Base-by-base conservation (phyloP, 495 filamentous ascomycete species). In the Darksidea phi region DNA sequence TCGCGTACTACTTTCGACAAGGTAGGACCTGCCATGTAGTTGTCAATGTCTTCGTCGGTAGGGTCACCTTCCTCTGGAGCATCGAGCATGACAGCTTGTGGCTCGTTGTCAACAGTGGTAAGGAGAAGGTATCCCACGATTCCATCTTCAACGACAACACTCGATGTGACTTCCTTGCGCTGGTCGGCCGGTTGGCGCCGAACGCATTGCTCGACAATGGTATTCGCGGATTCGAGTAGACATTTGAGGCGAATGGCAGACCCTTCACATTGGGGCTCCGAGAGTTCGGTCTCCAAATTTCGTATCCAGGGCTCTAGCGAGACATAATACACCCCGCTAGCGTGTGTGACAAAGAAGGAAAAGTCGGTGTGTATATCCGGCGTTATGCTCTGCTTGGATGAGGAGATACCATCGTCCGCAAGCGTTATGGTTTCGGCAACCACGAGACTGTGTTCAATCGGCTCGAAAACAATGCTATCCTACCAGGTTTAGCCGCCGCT, bases 341-440 rank as follows among this genome's bases (percentile, higher is more conserved):
- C 73, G 54, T 87, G 84, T 0, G 90, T 95, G 55, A 93, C 80
- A 66, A 86, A 94, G 70, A 94, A 87, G 2, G 83, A 82, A 69
- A 94, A 91, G 36, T 84, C 82, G 1, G 88, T 90, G 37, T 82
- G 79, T 28, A 84, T 74, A 70, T 95, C 90, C 36, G 77, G 71
- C 45, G 84, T 90, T 34, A 63, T 69, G 49, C 61, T 70, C 50
- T 53, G 63, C 36, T 46, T 63, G 48, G 53, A 67, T 12, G 56
- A 57, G 0, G 47, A 25, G 6, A 12, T 21, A 23, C 32, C 45
- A 20, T 51, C 32, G n/a, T 28, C 43, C 8, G 45, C 24, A 2
- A 67, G 41, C 6, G 37, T 15, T 12, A 68, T 51, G 2, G 61
- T 68, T 26, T 68, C 66, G 20, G 54, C 60, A 26, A 64, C 26